Evolutionary conservation across 805 yeast genomes (phyloP), one percentile per base, ranked within the genome.

Genomic region (Teunomyces pallodes): DNA sequence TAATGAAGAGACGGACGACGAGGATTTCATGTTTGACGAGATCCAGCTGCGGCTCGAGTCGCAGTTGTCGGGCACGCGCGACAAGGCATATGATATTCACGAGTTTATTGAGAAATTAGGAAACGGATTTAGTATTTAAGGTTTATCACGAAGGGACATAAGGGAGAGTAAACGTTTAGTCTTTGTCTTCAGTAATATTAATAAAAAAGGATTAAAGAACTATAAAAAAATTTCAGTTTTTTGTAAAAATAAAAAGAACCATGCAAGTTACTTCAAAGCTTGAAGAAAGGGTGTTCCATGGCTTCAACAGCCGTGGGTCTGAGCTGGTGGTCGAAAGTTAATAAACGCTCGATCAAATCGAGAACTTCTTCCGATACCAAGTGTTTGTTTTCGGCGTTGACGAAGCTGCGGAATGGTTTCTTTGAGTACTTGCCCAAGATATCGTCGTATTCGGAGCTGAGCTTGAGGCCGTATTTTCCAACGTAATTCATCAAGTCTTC

Each of bases 271-370:
- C 17, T 27, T 46, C 16, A 36, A 28, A 45, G 33, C 51, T 58
- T 59, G 60, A 72, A 72, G 51, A 70, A 73, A 3, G 72, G 67
- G 69, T 90, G 96, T 10, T 69, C 81, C 86, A 90, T 83, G 26
- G 96, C 94, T 65, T 91, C 96, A 64, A 78, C 80, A 1, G 96
- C 96, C 5, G 97, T 89, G 41, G 89, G 76, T 64, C 97, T 79
- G 63, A 86, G 86, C 62, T 87, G 90, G 65, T 91, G 97, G 64
- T 91, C 97, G 61, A 88, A 90, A 50, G 87, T 79, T 57, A 90
- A 74, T 52, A 91, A 72, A 57, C 83, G 80, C 64, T 88, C 96
- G 54, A 90, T 80, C 59, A 90, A 81, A 64, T 90, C 96, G 45
- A 92, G 70, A 41, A 87, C 85, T 49, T 87, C 94, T 24, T 65